phyloP scores from a whole-genome alignment of 345 rosid genomes.

The Citrus reticulata region DNA sequence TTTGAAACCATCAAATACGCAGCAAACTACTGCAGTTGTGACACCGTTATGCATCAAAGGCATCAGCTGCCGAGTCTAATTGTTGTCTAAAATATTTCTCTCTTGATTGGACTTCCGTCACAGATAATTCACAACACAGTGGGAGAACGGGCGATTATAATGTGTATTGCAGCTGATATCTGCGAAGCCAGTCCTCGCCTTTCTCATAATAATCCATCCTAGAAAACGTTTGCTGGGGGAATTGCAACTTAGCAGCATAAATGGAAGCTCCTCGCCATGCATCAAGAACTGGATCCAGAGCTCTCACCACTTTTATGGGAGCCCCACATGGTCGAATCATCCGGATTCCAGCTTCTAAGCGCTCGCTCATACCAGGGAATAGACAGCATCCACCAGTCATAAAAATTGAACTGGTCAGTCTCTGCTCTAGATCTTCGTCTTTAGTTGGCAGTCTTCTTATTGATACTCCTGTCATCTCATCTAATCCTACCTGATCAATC shows the following conservation, averaged over 20 bases:
- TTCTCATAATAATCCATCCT: constrained; percentile 74
- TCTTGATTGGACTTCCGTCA: background rate
- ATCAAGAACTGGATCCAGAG: constrained; percentile 77
- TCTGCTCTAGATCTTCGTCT: constrained; percentile 46
- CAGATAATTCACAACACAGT: background rate
- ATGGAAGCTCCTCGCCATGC: constrained; percentile 97
- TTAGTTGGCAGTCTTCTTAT: constrained; percentile 53
- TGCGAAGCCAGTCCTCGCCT: constrained; percentile 93
- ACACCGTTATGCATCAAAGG: background rate
- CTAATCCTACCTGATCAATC: constrained; percentile 82
- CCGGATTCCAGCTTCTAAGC: constrained; percentile 70
- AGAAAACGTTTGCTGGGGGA: constrained; percentile 59
- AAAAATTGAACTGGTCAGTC: constrained; percentile 66
- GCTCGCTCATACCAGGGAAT: constrained; percentile 61
- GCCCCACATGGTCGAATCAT: constrained; percentile 86
- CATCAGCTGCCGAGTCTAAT: background rate
- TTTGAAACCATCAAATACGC: too few relatives aligned
- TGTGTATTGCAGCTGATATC: constrained; percentile 61
- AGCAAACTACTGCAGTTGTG: background rate
- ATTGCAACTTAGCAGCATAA: constrained; percentile 54
- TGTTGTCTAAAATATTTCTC: background rate
- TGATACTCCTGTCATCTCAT: constrained; percentile 82
- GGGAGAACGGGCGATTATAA: constrained; percentile 13
- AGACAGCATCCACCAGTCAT: constrained; percentile 80
- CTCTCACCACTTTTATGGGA: constrained; percentile 58